Percentiles rank a stretch among this genome's conserved stretches.
Evolutionary conservation across 305 asterid genomes (phyloP).

Genomic region (Solanum chacoense): DNA sequence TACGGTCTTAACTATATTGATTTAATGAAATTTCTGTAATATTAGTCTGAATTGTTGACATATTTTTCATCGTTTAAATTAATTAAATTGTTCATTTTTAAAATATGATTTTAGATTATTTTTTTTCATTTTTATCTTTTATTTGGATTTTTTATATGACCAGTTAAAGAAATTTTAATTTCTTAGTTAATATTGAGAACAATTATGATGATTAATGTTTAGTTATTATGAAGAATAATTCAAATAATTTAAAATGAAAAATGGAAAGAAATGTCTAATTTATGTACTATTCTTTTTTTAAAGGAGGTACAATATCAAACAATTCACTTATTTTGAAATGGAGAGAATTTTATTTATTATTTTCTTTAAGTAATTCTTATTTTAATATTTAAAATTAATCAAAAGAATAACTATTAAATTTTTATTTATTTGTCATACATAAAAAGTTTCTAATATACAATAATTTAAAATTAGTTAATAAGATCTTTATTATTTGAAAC

Average conservation of each 20-base stretch:
- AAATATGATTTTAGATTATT: neutral
- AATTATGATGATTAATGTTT: neutral
- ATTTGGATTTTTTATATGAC: neutral
- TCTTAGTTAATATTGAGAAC: too few species aligned
- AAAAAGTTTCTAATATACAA: too few species aligned
- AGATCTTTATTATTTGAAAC: neutral
- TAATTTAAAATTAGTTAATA: too few species aligned
- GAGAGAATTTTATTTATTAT: too few species aligned
- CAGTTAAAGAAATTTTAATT: neutral
- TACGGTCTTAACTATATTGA: fast-evolving
- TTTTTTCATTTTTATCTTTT: too few species aligned
- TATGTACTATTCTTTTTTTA: too few species aligned
- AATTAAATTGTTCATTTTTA: neutral
- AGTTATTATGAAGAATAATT: neutral
- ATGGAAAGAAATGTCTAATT: neutral
- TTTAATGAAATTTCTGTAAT: too few species aligned
- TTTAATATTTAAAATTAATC: neutral
- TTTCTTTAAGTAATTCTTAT: too few species aligned
- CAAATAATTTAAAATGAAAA: too few species aligned
- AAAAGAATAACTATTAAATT: neutral
- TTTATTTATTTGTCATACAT: too few species aligned
- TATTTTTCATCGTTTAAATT: too few species aligned
- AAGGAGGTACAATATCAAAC: neutral
- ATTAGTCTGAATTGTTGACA: neutral
- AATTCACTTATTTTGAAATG: too few species aligned